Percentiles rank a stretch among this genome's conserved stretches.
Evolutionary conservation across 192 early-diverging fungal species (phyloP).

Genomic region (Linnemannia schmuckeri): DNA sequence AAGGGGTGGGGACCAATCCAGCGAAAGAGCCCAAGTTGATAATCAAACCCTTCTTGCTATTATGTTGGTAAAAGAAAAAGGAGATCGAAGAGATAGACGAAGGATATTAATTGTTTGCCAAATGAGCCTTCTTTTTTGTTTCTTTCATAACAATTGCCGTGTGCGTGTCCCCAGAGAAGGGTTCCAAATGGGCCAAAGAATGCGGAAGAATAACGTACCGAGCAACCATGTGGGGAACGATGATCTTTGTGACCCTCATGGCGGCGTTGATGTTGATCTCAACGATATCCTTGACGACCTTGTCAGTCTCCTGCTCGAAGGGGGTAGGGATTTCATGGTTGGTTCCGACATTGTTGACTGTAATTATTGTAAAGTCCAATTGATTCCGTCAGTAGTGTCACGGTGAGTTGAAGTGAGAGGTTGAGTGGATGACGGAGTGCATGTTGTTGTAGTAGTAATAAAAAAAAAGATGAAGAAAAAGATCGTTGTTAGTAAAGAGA

Average conservation of each 20-base stretch:
- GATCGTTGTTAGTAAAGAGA: background rate
- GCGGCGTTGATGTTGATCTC: constrained; percentile 89
- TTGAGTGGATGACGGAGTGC: background rate
- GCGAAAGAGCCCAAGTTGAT: constrained; percentile 95
- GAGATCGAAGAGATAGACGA: background rate
- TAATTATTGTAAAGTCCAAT: constrained; percentile 24
- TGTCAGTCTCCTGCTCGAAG: constrained; percentile 81
- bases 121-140: background rate
- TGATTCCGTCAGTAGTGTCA: background rate
- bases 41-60: constrained; percentile 83
- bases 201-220: constrained; percentile 33
- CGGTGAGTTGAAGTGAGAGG: background rate
- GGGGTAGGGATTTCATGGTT: constrained; percentile 93
- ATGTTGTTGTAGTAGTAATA: background rate
- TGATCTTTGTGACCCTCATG: constrained; percentile 83
- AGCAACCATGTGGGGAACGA: constrained; percentile 85
- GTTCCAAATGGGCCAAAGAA: background rate
- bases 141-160: background rate
- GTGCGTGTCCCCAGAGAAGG: background rate
- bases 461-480: background rate
- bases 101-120: background rate
- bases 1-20: constrained; percentile 85
- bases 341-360: constrained; percentile 94
- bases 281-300: constrained; percentile 78
- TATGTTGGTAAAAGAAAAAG: constrained; percentile 1